These are phyloP conservation scores for Datura wrightii DNA, from an alignment of 257 asterid genomes.

Conservation along the genomic window DNA sequence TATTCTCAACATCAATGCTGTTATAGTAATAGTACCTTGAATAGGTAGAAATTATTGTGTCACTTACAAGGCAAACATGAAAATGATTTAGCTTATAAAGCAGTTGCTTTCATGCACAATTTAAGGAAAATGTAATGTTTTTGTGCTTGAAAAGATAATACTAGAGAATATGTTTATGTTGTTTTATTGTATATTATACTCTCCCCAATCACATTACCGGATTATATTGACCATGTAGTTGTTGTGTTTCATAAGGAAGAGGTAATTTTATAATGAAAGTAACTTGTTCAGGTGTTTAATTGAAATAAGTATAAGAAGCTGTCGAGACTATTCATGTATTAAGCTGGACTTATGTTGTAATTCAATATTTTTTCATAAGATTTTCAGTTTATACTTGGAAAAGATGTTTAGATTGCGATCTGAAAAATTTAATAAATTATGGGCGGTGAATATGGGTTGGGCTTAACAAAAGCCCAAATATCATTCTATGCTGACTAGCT, in stretches of 20 bases:
- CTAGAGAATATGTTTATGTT: not conserved
- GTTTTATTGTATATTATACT: not conserved
- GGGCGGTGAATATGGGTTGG: not conserved
- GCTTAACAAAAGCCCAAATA: not conserved
- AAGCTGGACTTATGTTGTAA: no score
- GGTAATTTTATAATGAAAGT: no score
- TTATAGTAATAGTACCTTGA: slow-evolving; percentile 10
- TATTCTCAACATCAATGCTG: not conserved
- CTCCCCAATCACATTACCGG: no score
- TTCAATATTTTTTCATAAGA: no score
- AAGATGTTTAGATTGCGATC: no score
- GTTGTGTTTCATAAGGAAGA: no score
- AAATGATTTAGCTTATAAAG: not conserved
- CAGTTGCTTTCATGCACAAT: not conserved
- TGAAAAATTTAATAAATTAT: not conserved
- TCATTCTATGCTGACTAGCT: slow-evolving; percentile 1
- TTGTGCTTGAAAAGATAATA: slow-evolving; percentile 15
- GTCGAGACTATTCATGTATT: no score
- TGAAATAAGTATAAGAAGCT: no score
- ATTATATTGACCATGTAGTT: no score
- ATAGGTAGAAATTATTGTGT: not conserved
- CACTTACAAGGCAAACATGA: not conserved
- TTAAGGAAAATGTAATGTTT: not conserved
- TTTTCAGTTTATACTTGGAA: no score
- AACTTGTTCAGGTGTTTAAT: no score